Evolutionary conservation across 805 yeast species (phyloP), one percentile per base, ranked within the genome.

Genomic region (Spathaspora arborariae): DNA sequence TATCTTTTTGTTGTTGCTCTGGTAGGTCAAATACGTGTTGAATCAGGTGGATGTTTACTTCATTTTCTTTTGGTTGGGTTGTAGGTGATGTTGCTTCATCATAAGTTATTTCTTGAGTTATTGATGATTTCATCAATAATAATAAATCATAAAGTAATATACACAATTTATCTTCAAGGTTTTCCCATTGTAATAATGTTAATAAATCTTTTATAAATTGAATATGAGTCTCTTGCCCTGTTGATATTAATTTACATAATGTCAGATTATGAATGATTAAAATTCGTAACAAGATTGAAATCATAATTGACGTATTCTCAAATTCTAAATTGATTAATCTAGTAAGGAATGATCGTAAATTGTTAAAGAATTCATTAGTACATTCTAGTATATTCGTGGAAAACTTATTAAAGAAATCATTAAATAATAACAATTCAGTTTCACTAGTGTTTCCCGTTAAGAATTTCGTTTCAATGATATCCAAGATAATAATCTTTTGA

Each of bases 81-180:
- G 24, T 27, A n/a, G 48, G 52, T 11, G 45, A 13, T 2, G 37
- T 42, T 7, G 39, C 11, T 24, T 24, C 27, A 24, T 16, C 18
- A n/a, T 46, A 19, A 10, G 49, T 46, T 8, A 55, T 33, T 37
- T 44, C 53, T 39, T 56, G 61, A 2, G 68, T 62, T 16, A 72
- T 47, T 3, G 71, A 57, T 6, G 60, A 58, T 56, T 81, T 82
- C 55, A 81, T 64, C 1, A 85, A 74, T 8, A 81, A 62, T 30
- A 83, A 62, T 46, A 82, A 71, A 56, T 83, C 88, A 57, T 82
- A 81, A 1, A 82, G 63, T 51, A 82, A 60, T 43, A 82, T 81
- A 51, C 75, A 74, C 44, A 82, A 57, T 51, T 77, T 81, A 20
- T 74, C 76, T 51, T 77, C 34, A 54, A 82, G 66, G 24, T 73